Conservation (phyloP, 2,329 filamentous ascomycete species). For the Scedosporium dehoogii region DNA sequence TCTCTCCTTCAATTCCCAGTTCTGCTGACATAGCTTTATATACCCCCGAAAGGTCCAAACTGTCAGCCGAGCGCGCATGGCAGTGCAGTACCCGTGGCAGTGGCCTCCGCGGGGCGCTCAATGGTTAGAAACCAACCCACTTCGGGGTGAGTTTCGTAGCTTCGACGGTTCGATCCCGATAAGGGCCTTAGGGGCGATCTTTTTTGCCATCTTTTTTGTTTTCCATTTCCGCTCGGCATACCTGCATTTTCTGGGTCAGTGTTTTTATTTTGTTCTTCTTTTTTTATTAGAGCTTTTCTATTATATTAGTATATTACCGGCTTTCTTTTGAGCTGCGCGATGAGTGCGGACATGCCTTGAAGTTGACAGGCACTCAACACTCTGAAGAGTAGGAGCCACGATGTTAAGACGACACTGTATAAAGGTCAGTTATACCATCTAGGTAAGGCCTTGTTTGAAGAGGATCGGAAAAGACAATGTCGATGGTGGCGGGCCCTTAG, state of each 20-base stretch:
- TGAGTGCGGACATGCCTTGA: no score
- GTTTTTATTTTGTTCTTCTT: background rate
- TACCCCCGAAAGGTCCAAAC: background rate
- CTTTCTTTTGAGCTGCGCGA: background rate
- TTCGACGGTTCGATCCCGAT: background rate
- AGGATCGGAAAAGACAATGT: no score
- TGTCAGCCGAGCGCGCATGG: background rate
- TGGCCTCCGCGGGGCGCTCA: background rate
- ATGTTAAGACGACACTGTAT: no score
- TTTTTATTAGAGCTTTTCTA: background rate
- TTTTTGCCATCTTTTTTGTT: background rate
- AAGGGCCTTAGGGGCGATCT: background rate
- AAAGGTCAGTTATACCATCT: no score
- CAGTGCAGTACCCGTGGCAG: background rate
- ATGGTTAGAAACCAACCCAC: background rate
- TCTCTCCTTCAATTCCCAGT: no score
- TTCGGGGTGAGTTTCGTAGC: background rate
- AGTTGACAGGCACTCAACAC: no score
- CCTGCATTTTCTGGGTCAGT: background rate
- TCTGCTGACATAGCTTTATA: background rate
- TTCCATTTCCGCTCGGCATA: background rate
- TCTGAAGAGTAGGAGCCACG: no score
- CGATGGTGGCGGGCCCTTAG: no score
- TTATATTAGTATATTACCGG: background rate
- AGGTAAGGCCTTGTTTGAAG: no score